Conservation (phyloP, 352 stramenopile species). For the Aphanomyces astaci region DNA sequence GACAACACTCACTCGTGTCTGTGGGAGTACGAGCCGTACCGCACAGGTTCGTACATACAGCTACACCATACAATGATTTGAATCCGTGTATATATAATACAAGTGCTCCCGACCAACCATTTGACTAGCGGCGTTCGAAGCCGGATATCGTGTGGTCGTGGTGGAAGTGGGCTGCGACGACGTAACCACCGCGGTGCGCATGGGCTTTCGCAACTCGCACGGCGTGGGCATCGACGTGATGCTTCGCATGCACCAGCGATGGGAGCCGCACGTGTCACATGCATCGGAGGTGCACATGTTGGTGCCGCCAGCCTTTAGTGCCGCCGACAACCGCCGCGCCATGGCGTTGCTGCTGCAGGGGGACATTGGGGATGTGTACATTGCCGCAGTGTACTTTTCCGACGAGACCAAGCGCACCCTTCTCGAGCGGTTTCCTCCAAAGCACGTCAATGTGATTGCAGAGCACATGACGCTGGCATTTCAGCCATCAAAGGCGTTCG, state of each 20-base stretch:
- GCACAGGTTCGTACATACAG: not conserved
- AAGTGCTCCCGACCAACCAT: too few species aligned
- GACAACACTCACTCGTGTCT: slow-evolving; percentile 1
- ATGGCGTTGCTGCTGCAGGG: not conserved
- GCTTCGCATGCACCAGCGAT: slow-evolving; percentile 10
- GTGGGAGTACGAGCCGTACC: slow-evolving; percentile 9
- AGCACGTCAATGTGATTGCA: not conserved
- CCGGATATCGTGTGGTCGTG: not conserved
- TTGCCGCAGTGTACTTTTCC: not conserved
- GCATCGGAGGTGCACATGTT: not conserved
- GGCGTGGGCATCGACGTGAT: slow-evolving; percentile 1
- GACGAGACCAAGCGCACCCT: not conserved
- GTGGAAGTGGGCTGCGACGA: not conserved
- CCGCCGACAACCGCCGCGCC: not conserved
- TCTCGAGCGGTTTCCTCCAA: not conserved
- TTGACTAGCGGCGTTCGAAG: not conserved
- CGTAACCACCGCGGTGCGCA: not conserved
- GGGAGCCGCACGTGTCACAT: not conserved
- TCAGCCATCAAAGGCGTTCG: not conserved
- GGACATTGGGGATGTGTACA: not conserved
- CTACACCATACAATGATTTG: not conserved
- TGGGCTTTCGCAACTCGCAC: slow-evolving; percentile 8
- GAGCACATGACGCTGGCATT: slow-evolving; percentile 17
- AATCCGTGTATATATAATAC: not conserved
- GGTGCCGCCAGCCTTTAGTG: not conserved